Percentiles rank a stretch among this genome's conserved stretches.
These are phyloP conservation scores for Grosmannia clavigera DNA, from an alignment of 2,329 filamentous ascomycete genomes.

Conservation along the genomic window DNA sequence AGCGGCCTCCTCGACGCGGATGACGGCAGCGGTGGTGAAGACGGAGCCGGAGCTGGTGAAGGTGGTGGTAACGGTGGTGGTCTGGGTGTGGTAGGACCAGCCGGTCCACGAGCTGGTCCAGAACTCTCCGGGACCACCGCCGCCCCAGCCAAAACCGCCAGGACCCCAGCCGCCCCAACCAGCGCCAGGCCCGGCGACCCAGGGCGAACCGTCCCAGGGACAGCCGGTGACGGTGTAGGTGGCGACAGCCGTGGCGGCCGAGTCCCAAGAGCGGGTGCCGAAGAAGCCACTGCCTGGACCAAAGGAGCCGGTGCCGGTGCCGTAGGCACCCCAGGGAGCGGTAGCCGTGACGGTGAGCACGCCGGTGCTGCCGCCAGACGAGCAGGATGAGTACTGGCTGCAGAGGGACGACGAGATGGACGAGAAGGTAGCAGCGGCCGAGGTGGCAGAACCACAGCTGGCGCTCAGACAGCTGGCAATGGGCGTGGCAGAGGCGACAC, in stretches of 20 bases:
- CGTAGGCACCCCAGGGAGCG: slow-evolving; percentile 21
- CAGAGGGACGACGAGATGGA: slow-evolving; percentile 29
- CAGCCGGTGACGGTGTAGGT: slow-evolving; percentile 30
- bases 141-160: slow-evolving; percentile 17
- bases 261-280: slow-evolving; percentile 2
- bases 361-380: slow-evolving; percentile 23
- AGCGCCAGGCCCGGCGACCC: slow-evolving; percentile 26
- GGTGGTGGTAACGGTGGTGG: slow-evolving; percentile 23
- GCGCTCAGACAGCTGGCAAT: slow-evolving; percentile 17
- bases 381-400: slow-evolving; percentile 26
- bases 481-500: slow-evolving; percentile 14
- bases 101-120: slow-evolving; percentile 23
- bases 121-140: slow-evolving; percentile 23
- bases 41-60: slow-evolving; percentile 9
- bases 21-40: slow-evolving; percentile 17
- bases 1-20: slow-evolving; percentile 18
- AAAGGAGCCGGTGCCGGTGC: slow-evolving; percentile 8
- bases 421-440: slow-evolving; percentile 16
- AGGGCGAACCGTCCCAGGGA: slow-evolving; percentile 27
- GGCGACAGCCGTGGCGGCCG: slow-evolving; percentile 23
- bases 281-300: background rate
- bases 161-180: slow-evolving; percentile 27
- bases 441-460: slow-evolving; percentile 20
- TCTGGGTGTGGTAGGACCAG: slow-evolving; percentile 24
- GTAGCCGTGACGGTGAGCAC: slow-evolving; percentile 27